Conservation (phyloP, 139 green algal genomes). For the Ostreobium quekettii region DNA sequence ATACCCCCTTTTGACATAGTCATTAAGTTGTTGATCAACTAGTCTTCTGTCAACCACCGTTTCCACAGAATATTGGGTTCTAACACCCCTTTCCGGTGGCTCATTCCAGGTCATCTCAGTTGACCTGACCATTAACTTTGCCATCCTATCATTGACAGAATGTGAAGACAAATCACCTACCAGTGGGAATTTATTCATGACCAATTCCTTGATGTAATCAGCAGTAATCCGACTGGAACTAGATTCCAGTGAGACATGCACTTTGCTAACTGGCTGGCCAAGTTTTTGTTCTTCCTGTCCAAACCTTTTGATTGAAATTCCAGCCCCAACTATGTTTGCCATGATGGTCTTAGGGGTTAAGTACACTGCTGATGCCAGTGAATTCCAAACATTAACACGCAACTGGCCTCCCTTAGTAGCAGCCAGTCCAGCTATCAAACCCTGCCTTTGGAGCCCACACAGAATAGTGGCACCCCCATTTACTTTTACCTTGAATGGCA, state of each 20-base stretch:
- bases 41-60: not conserved
- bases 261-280: not conserved
- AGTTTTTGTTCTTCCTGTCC: slow-evolving; percentile 1
- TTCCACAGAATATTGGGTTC: not conserved
- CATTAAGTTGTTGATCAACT: not conserved
- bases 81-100: not conserved
- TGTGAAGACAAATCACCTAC: not conserved
- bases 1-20: not conserved
- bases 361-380: not conserved
- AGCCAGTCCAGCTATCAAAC: not conserved
- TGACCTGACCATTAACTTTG: not conserved
- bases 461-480: not conserved
- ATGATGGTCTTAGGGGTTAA: not conserved
- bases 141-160: not conserved
- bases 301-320: not conserved
- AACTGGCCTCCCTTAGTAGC: not conserved
- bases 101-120: not conserved
- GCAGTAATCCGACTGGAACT: too few species aligned
- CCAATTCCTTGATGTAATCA: too few species aligned
- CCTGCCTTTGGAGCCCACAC: not conserved
- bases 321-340: not conserved
- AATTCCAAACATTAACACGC: slow-evolving; percentile 5
- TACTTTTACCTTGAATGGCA: slow-evolving; percentile 10
- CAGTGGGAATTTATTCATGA: not conserved
- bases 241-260: too few species aligned